Percentiles rank a stretch among this genome's conserved stretches.
These are phyloP conservation scores for Sporothrix dimorphospora DNA, from an alignment of 2,329 filamentous ascomycete genomes.

Conservation along the genomic window DNA sequence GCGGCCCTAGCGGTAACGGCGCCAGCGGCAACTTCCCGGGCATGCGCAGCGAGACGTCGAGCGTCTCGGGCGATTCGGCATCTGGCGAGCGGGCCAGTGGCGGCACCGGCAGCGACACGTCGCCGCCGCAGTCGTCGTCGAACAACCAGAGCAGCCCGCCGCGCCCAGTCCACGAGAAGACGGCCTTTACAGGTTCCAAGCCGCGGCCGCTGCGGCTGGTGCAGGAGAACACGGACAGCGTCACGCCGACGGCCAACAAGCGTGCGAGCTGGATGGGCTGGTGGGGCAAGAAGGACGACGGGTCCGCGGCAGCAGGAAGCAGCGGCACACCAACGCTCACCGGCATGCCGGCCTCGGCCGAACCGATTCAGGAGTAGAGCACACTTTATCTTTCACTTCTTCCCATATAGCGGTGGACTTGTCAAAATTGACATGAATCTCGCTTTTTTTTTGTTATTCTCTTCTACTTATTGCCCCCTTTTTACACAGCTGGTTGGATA, in stretches of 20 bases:
- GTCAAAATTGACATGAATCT: background rate
- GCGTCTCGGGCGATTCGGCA: constrained; percentile 66
- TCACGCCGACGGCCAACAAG: constrained; percentile 55
- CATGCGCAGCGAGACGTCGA: constrained; percentile 67
- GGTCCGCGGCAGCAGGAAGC: background rate
- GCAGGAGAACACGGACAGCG: constrained; percentile 68
- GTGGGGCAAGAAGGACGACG: constrained; percentile 56
- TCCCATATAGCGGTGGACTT: background rate
- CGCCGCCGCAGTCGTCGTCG: constrained; percentile 47
- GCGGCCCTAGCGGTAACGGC: constrained; percentile 40
- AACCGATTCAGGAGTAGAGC: constrained; percentile 32
- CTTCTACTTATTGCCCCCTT: background rate
- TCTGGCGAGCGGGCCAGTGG: constrained; percentile 48
- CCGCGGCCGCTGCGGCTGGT: constrained; percentile 85
- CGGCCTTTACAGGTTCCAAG: constrained; percentile 68
- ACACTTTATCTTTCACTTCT: constrained; percentile 13
- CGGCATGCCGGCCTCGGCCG: constrained; percentile 19
- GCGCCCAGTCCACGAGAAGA: constrained; percentile 56
- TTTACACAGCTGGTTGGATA: constrained; percentile 21
- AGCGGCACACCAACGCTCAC: constrained; percentile 12
- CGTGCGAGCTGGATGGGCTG: constrained; percentile 68
- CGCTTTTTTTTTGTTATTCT: background rate
- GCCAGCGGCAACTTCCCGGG: constrained; percentile 68
- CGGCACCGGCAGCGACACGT: constrained; percentile 41
- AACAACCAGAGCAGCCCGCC: constrained; percentile 54